A percentile compares a stretch with the other conserved stretches of the same genome.
phyloP scores from a whole-genome alignment of 331 rosid species.

The Malus hybrid region DNA sequence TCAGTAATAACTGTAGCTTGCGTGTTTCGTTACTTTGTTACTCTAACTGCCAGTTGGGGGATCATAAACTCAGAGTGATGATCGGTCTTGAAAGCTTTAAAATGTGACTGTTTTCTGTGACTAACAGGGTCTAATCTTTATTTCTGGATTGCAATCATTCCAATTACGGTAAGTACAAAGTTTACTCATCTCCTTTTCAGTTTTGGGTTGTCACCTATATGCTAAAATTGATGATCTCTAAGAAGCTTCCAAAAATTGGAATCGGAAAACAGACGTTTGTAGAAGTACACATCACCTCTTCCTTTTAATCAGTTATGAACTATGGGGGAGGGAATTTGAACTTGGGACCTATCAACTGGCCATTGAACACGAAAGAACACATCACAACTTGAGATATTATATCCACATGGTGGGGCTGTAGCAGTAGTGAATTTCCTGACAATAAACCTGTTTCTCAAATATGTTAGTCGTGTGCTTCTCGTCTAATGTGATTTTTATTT shows the following conservation, averaged over 20 bases:
- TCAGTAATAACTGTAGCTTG: background rate
- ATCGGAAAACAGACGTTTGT: background rate
- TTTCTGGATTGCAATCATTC: slow-evolving; percentile 95
- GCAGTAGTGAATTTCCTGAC: background rate
- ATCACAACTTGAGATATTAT: background rate
- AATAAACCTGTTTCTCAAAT: background rate
- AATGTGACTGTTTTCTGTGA: slow-evolving; percentile 12
- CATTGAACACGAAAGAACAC: no score
- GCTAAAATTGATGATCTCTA: background rate
- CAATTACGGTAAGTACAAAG: slow-evolving; percentile 52
- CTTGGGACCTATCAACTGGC: no score
- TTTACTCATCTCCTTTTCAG: background rate
- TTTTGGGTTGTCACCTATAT: background rate
- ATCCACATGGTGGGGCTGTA: background rate
- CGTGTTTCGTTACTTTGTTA: background rate
- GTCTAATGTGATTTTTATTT: slow-evolving; percentile 7
- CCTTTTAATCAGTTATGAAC: no score
- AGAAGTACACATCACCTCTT: no score
- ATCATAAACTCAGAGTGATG: background rate
- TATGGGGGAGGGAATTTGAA: no score
- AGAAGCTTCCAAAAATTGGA: background rate
- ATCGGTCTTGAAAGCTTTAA: slow-evolving; percentile 6
- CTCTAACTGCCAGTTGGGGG: background rate
- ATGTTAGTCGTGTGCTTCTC: background rate
- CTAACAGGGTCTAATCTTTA: slow-evolving; percentile 86